phyloP scores from a whole-genome alignment of 2,329 filamentous ascomycete species.

The Pezizomycotina sp. region DNA sequence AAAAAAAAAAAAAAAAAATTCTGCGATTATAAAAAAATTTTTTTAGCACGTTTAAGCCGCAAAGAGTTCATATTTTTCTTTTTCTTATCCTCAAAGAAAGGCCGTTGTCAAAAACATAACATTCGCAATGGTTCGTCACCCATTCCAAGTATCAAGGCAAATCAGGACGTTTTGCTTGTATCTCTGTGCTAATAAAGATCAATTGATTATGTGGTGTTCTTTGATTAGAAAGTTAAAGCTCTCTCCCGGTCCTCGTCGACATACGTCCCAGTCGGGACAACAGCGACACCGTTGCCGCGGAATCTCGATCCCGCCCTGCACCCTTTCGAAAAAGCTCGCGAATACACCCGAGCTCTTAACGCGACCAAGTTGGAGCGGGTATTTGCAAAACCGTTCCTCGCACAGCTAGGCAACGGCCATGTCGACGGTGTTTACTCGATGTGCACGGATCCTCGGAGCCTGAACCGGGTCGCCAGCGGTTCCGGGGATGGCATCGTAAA shows the following conservation, averaged over 20 bases:
- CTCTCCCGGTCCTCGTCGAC: conserved; percentile 48
- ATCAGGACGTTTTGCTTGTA: too few relatives aligned
- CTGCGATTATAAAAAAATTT: too few relatives aligned
- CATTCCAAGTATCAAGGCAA: too few relatives aligned
- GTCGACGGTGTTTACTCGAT: conserved; percentile 78
- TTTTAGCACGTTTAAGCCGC: too few relatives aligned
- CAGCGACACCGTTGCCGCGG: conserved; percentile 47
- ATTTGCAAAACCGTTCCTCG: conserved; percentile 72
- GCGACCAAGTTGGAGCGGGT: conserved; percentile 87
- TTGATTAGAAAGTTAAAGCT: conserved; percentile 49
- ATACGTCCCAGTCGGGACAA: conserved; percentile 50
- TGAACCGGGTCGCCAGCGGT: conserved; percentile 63
- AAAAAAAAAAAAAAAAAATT: too few relatives aligned
- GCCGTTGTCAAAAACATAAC: too few relatives aligned
- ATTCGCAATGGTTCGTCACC: too few relatives aligned
- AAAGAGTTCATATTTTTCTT: too few relatives aligned
- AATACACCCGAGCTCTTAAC: conserved; percentile 64
- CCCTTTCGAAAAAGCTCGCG: conserved; percentile 77
- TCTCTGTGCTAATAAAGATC: too few relatives aligned
- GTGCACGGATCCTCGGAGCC: conserved; percentile 59
- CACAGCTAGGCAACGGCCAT: conserved; percentile 74
- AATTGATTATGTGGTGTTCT: too few relatives aligned
- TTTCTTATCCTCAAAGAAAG: too few relatives aligned
- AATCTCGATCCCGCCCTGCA: conserved; percentile 73
- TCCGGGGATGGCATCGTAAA: conserved; percentile 89